These are phyloP conservation scores for Chlorociboria aeruginascens DNA, from an alignment of 495 filamentous ascomycete species.

Conservation along the genomic window DNA sequence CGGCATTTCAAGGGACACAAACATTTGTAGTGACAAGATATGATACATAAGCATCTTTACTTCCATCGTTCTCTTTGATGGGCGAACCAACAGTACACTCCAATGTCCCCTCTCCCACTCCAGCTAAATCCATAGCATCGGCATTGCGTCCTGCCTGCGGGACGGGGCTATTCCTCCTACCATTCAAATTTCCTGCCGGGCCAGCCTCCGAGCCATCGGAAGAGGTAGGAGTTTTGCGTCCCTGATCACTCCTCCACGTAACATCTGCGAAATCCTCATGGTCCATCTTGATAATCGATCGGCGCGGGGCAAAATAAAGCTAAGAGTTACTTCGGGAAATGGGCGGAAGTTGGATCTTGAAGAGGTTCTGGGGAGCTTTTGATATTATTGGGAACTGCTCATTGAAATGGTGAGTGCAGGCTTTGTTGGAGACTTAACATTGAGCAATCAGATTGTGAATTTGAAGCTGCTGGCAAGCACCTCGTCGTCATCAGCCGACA, in stretches of 20 bases:
- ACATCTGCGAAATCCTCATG: neutral
- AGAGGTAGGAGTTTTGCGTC: neutral
- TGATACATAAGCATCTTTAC: conserved; percentile 92
- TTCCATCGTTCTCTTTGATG: conserved; percentile 90
- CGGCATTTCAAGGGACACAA: conserved; percentile 20
- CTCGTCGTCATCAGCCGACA: no score
- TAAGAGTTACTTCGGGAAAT: neutral
- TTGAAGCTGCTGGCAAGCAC: no score
- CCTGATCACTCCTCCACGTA: neutral
- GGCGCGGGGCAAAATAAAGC: neutral
- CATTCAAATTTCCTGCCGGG: conserved; percentile 1
- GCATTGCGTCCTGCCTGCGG: conserved; percentile 28
- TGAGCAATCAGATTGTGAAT: no score
- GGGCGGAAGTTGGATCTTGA: neutral
- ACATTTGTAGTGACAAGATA: conserved; percentile 89
- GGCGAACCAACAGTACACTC: conserved; percentile 74
- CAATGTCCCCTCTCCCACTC: conserved; percentile 64
- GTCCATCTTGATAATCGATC: neutral
- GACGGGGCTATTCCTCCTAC: conserved; percentile 22
- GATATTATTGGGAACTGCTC: no score
- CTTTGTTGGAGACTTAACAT: no score
- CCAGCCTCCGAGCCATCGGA: neutral
- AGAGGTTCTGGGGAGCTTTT: neutral
- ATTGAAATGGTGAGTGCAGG: no score
- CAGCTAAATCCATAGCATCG: conserved; percentile 23